Conservation (phyloP, 2,329 filamentous ascomycete genomes). For the Talaromyces atroroseus region DNA sequence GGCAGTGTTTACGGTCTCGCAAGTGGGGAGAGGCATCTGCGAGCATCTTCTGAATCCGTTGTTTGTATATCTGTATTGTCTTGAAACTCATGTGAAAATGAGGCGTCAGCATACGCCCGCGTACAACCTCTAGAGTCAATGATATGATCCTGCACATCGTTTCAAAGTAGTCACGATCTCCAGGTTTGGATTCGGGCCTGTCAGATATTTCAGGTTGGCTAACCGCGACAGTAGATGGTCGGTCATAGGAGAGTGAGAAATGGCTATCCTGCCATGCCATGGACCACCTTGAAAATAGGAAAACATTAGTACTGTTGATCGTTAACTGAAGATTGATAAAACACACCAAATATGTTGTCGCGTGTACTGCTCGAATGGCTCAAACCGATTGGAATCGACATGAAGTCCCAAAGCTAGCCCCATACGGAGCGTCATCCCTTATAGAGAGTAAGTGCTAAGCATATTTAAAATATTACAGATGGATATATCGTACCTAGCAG, state of each 20-base stretch:
- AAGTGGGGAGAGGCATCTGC: constrained; percentile 54
- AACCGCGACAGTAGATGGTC: constrained; percentile 52
- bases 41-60: constrained; percentile 54
- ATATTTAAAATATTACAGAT: not conserved
- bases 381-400: constrained; percentile 51
- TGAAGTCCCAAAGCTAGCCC: constrained; percentile 58
- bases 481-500: constrained; percentile 41
- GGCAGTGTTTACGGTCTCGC: constrained; percentile 46
- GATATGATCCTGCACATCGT: constrained; percentile 53
- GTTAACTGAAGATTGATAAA: not conserved
- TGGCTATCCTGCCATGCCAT: constrained; percentile 61
- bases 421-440: constrained; percentile 55
- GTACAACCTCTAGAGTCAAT: constrained; percentile 53
- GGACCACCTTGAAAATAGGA: constrained; percentile 46
- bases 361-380: constrained; percentile 43
- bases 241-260: constrained; percentile 59
- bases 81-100: constrained; percentile 50
- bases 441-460: not conserved
- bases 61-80: constrained; percentile 52
- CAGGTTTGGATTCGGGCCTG: constrained; percentile 42
- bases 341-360: constrained; percentile 41
- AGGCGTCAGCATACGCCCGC: constrained; percentile 51
- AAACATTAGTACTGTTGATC: not conserved
- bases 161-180: constrained; percentile 53
- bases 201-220: constrained; percentile 48